phyloP scores from a whole-genome alignment of 805 yeast genomes.

The Komagataella mondaviorum region DNA sequence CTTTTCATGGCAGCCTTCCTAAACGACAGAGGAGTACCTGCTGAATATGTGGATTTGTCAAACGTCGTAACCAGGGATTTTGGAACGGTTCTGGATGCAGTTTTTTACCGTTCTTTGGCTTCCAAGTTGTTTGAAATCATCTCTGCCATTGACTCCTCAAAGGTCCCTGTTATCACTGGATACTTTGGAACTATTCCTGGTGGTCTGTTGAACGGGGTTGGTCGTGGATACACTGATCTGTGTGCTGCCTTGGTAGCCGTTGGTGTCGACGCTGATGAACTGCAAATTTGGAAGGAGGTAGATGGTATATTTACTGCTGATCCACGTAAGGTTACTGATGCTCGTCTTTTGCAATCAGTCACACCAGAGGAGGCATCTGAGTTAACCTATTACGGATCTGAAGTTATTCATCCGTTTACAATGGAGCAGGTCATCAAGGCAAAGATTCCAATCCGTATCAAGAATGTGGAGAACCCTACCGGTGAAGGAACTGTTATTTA shows the following conservation, averaged over 20 bases:
- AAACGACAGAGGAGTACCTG: slow-evolving; percentile 68
- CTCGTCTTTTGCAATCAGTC: slow-evolving; percentile 72
- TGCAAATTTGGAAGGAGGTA: slow-evolving; percentile 98
- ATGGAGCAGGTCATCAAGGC: slow-evolving; percentile 98
- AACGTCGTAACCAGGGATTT: slow-evolving; percentile 52
- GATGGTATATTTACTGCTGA: slow-evolving; percentile 99
- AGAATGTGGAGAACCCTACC: slow-evolving; percentile 87
- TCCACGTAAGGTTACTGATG: slow-evolving; percentile 88
- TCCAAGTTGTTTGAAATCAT: slow-evolving; percentile 33
- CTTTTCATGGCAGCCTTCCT: slow-evolving; percentile 76
- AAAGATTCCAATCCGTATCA: slow-evolving; percentile 90
- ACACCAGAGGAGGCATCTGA: slow-evolving; percentile 99
- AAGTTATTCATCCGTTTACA: slow-evolving; percentile 96
- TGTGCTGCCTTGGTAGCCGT: slow-evolving; percentile 97
- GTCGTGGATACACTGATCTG: slow-evolving; percentile 94
- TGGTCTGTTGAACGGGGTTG: slow-evolving; percentile 83
- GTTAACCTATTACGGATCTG: slow-evolving; percentile 93
- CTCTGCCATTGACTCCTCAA: slow-evolving; percentile 16
- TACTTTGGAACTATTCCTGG: slow-evolving; percentile 96
- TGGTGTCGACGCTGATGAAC: slow-evolving; percentile 81
- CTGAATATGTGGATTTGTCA: slow-evolving; percentile 71
- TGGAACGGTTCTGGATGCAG: slow-evolving; percentile 49
- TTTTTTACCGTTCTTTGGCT: slow-evolving; percentile 46
- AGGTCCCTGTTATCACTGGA: slow-evolving; percentile 89
- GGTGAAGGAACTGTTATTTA: slow-evolving; percentile 91